phyloP scores from a whole-genome alignment of 78 protist species.

The Isochrysis galbana region DNA sequence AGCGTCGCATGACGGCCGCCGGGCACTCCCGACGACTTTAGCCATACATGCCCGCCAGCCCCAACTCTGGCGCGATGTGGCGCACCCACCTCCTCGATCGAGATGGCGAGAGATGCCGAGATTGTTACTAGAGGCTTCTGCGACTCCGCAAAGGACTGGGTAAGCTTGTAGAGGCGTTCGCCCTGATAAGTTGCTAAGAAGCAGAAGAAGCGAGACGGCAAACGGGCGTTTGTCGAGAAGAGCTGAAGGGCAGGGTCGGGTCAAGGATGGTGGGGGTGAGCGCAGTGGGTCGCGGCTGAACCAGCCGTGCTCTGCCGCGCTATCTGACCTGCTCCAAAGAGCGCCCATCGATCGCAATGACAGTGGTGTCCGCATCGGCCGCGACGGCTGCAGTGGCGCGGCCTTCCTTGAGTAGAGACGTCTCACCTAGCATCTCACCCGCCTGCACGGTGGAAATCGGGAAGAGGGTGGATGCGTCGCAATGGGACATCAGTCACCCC shows the following conservation, averaged over 20 bases:
- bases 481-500: not conserved
- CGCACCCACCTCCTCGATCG: not conserved
- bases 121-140: not conserved
- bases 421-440: slow-evolving; percentile 24
- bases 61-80: no score
- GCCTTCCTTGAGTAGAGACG: slow-evolving; percentile 5
- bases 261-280: not conserved
- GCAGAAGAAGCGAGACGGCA: not conserved
- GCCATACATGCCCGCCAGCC: no score
- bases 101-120: not conserved
- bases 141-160: not conserved
- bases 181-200: slow-evolving; percentile 19
- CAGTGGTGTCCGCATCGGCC: not conserved
- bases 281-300: no score
- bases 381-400: not conserved
- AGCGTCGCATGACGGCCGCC: no score
- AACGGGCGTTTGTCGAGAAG: not conserved
- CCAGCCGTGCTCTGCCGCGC: no score
- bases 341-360: not conserved
- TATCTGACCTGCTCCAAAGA: not conserved
- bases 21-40: no score
- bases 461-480: not conserved
- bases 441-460: no score
- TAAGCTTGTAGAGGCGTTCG: not conserved
- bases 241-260: no score